phyloP scores from a whole-genome alignment of 805 yeast species.

The Ogataea wickerhamii region DNA sequence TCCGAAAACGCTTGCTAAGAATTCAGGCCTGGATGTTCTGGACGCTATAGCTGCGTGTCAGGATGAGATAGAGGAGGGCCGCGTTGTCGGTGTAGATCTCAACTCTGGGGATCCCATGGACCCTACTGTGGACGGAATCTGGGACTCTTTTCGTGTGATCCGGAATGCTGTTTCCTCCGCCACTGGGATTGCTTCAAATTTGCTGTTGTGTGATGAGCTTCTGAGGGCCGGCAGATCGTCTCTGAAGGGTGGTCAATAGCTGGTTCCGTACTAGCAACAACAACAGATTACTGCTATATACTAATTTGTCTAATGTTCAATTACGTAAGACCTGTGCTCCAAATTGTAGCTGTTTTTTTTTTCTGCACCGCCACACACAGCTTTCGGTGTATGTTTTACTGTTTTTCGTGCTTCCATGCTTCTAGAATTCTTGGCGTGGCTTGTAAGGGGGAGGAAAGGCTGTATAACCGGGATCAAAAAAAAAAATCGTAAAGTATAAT shows the following conservation, averaged over 20 bases:
- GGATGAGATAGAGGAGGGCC: slow-evolving; percentile 79
- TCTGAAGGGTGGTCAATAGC: slow-evolving; percentile 45
- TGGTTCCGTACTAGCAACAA: not conserved
- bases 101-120: slow-evolving; percentile 94
- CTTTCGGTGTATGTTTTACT: too few relatives aligned
- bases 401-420: too few relatives aligned
- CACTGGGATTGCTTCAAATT: slow-evolving; percentile 88
- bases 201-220: slow-evolving; percentile 91
- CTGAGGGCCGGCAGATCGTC: slow-evolving; percentile 96
- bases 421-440: too few relatives aligned
- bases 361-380: too few relatives aligned
- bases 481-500: too few relatives aligned
- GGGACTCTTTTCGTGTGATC: slow-evolving; percentile 94
- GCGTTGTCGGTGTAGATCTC: slow-evolving; percentile 86
- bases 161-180: slow-evolving; percentile 92
- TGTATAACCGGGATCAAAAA: too few relatives aligned
- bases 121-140: slow-evolving; percentile 89
- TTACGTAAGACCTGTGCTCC: too few relatives aligned
- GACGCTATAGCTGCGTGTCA: slow-evolving; percentile 87
- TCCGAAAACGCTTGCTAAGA: slow-evolving; percentile 88
- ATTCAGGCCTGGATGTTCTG: slow-evolving; percentile 90
- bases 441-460: too few relatives aligned
- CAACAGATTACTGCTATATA: too few relatives aligned
- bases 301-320: too few relatives aligned
- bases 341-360: too few relatives aligned